Percentiles rank a stretch among this genome's conserved stretches.
Conservation (phyloP, 2,329 filamentous ascomycete species). For the Exophiala alcalophila region DNA sequence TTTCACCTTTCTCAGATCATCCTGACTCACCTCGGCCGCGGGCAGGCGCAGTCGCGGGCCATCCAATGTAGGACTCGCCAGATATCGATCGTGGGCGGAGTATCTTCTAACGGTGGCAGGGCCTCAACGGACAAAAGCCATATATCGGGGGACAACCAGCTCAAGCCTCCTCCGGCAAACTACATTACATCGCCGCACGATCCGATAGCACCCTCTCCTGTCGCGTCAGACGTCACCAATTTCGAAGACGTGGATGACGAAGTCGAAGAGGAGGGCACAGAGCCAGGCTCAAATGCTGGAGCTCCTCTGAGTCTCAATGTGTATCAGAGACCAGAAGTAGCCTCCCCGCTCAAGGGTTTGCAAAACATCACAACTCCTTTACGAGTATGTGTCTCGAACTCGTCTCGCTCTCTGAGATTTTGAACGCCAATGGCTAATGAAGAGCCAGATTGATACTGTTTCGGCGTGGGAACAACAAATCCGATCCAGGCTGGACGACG, state of each 20-base stretch:
- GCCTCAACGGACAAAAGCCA: constrained; percentile 17
- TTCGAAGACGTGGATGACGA: constrained; percentile 82
- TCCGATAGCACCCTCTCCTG: constrained; percentile 67
- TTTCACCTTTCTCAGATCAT: constrained; percentile 56
- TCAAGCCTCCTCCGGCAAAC: constrained; percentile 36
- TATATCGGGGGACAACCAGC: constrained; percentile 18
- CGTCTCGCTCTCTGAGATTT: no score
- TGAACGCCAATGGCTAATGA: constrained; percentile 1
- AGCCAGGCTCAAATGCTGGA: constrained; percentile 13
- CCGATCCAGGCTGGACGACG: constrained; percentile 59
- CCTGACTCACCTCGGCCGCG: constrained; percentile 51
- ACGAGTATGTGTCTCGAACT: constrained; percentile 13
- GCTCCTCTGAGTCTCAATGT: constrained; percentile 5
- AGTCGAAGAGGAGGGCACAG: constrained; percentile 47
- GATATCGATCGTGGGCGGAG: constrained; percentile 39
- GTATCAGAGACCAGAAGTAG: constrained; percentile 9
- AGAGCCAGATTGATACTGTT: constrained; percentile 46
- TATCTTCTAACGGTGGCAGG: constrained; percentile 37
- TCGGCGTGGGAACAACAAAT: constrained; percentile 33
- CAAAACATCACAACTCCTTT: constrained; percentile 17
- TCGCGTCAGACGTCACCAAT: constrained; percentile 57
- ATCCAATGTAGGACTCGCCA: constrained; percentile 54
- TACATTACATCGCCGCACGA: constrained; percentile 44
- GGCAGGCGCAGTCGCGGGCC: constrained; percentile 51
- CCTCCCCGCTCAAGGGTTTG: constrained; percentile 11